phyloP scores from a whole-genome alignment of 371 early-diverging fungal species.

The Apophysomyces ossiformis region DNA sequence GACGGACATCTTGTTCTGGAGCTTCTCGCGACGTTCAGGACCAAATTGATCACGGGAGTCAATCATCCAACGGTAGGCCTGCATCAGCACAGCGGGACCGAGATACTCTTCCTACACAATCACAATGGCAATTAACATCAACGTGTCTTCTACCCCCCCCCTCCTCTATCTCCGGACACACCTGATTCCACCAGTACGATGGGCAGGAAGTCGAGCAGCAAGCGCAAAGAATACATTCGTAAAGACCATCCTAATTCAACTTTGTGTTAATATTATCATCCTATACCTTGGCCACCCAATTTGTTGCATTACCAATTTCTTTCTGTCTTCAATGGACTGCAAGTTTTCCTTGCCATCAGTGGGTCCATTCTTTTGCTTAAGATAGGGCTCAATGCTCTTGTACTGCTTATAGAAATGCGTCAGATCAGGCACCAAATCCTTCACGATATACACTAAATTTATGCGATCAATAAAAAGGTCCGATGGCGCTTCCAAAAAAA shows the following conservation, averaged over 20 bases:
- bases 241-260: slow-evolving; percentile 79
- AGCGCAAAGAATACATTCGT: slow-evolving; percentile 98
- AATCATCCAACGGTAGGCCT: slow-evolving; percentile 98
- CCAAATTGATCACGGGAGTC: slow-evolving; percentile 96
- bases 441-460: slow-evolving; percentile 75
- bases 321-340: slow-evolving; percentile 91
- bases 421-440: slow-evolving; percentile 90
- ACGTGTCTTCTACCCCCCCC: neutral
- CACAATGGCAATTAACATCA: neutral
- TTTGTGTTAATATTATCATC: neutral
- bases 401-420: slow-evolving; percentile 97
- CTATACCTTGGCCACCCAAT: neutral
- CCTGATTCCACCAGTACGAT: slow-evolving; percentile 96
- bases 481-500: neutral
- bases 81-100: slow-evolving; percentile 96
- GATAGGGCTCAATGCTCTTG: slow-evolving; percentile 92
- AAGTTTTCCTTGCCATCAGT: slow-evolving; percentile 82
- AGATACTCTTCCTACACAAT: slow-evolving; percentile 76
- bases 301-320: slow-evolving; percentile 74
- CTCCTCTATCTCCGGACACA: slow-evolving; percentile 4
- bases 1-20: slow-evolving; percentile 95
- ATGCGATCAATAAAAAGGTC: neutral
- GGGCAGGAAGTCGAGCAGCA: slow-evolving; percentile 98
- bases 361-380: slow-evolving; percentile 83
- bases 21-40: slow-evolving; percentile 81